Conservation (phyloP, 75 land plant species). For the Pseudotsuga menziesii region DNA sequence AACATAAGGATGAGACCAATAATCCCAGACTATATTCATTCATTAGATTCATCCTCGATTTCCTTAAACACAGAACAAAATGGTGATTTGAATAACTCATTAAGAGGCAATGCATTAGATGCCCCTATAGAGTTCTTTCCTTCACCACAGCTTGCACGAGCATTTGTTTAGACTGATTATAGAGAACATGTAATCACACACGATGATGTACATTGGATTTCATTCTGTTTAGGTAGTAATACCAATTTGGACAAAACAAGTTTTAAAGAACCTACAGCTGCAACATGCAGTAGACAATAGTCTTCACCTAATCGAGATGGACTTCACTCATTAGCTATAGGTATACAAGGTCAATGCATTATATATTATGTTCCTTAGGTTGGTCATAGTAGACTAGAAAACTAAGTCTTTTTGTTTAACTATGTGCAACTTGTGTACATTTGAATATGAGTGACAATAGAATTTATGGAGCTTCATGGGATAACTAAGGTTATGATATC, state of each 20-base stretch:
- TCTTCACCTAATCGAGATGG: conserved; percentile 25
- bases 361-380: neutral
- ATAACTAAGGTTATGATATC: conserved; percentile 36
- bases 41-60: conserved; percentile 2
- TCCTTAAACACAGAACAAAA: conserved; percentile 30
- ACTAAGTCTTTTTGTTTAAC: conserved; percentile 11
- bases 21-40: conserved; percentile 18
- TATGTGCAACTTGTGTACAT: conserved; percentile 51
- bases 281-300: conserved; percentile 23
- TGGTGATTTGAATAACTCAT: conserved; percentile 47
- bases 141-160: conserved; percentile 60
- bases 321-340: conserved; percentile 43
- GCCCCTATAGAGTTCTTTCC: conserved; percentile 76
- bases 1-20: conserved; percentile 14
- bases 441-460: conserved; percentile 52
- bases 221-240: conserved; percentile 69
- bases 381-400: neutral
- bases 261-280: conserved; percentile 21
- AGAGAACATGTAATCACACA: conserved; percentile 34
- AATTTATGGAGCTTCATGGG: conserved; percentile 21
- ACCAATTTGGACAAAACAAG: conserved; percentile 27
- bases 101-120: conserved; percentile 50
- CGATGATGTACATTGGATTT: conserved; percentile 71
- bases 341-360: conserved; percentile 12
- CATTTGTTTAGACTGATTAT: conserved; percentile 29